phyloP scores from a whole-genome alignment of 2,329 filamentous ascomycete genomes.

The Nothophaeocryptopus gaeumannii region DNA sequence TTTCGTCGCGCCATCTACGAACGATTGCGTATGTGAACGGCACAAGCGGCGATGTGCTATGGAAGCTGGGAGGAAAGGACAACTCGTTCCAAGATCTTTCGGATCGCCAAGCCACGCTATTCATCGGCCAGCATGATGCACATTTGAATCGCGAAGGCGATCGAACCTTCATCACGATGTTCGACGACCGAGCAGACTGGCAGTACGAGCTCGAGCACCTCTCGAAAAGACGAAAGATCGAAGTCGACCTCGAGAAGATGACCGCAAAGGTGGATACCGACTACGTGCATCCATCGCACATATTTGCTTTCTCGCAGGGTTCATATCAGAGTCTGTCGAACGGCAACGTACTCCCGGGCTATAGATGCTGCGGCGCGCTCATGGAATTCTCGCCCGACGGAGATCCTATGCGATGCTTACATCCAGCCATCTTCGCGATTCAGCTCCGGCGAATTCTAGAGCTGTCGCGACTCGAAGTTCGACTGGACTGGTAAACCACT shows the following conservation, averaged over 20 bases:
- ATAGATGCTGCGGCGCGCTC: conserved; percentile 44
- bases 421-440: conserved; percentile 47
- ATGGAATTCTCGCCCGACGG: conserved; percentile 46
- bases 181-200: conserved; percentile 34
- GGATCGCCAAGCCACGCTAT: conserved; percentile 28
- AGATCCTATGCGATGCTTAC: conserved; percentile 52
- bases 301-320: conserved; percentile 50
- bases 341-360: conserved; percentile 56
- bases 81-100: conserved; percentile 31
- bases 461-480: conserved; percentile 53
- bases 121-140: conserved; percentile 53
- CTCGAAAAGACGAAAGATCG: conserved; percentile 21
- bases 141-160: conserved; percentile 43
- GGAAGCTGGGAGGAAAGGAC: conserved; percentile 44
- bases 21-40: conserved; percentile 42
- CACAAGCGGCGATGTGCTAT: conserved; percentile 48
- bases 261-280: conserved; percentile 27
- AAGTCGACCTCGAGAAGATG: conserved; percentile 26
- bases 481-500: conserved; percentile 44
- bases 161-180: conserved; percentile 13
- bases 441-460: conserved; percentile 37
- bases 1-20: conserved; percentile 52
- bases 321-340: conserved; percentile 53
- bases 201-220: conserved; percentile 18
- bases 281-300: conserved; percentile 27